phyloP scores from a whole-genome alignment of 108 stramenopile genomes.

The Aurantiochytrium sp. region DNA sequence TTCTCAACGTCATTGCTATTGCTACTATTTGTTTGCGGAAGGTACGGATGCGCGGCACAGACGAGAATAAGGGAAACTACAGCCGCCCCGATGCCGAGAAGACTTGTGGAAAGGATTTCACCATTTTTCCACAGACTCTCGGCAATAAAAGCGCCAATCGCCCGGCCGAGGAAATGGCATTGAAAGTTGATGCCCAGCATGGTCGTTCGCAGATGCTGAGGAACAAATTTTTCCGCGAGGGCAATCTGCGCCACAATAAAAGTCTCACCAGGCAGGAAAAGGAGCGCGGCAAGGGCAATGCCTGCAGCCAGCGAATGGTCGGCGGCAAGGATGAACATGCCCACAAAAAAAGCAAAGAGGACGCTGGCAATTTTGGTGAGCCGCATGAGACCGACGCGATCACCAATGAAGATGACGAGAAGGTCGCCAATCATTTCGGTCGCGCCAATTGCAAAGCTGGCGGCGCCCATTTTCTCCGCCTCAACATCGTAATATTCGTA shows the following conservation, averaged over 20 bases:
- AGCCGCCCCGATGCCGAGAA: not conserved
- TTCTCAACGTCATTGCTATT: too few relatives aligned
- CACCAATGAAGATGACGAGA: not conserved
- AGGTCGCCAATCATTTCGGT: not conserved
- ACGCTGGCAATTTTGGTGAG: not conserved
- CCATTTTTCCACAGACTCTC: not conserved
- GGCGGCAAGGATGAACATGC: not conserved
- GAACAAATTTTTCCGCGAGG: not conserved
- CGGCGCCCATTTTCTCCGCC: not conserved
- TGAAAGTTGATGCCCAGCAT: not conserved
- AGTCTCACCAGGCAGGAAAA: not conserved
- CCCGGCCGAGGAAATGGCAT: not conserved
- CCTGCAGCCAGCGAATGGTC: not conserved
- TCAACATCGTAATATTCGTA: not conserved
- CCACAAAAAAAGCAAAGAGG: not conserved
- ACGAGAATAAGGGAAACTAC: too few relatives aligned
- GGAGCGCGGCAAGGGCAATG: not conserved
- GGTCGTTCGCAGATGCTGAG: not conserved
- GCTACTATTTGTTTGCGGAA: too few relatives aligned
- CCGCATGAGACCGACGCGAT: not conserved
- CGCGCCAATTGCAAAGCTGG: not conserved
- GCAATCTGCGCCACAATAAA: not conserved
- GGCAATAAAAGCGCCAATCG: not conserved
- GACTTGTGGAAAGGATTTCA: not conserved
- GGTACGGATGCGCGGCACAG: too few relatives aligned